phyloP scores from a whole-genome alignment of 139 green algal genomes.

The Chlamydomonas urium region DNA sequence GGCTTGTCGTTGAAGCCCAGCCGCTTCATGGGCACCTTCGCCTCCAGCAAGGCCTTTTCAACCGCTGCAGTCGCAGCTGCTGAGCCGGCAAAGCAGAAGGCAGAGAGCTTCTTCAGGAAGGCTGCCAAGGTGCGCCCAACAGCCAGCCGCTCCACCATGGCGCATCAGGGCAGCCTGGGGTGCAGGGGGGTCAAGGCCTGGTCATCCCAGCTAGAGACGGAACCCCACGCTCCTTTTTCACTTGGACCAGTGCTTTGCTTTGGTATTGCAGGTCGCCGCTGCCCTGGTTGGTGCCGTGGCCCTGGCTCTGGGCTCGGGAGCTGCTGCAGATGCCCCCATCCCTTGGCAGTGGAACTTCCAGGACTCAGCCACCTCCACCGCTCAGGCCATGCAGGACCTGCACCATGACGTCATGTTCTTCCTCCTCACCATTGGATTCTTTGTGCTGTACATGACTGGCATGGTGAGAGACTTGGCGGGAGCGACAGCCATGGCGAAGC shows the following conservation, averaged over 20 bases:
- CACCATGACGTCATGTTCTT: conserved; percentile 50
- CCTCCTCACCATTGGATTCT: conserved; percentile 24
- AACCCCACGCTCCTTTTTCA: too few species aligned
- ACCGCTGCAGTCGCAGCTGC: conserved; percentile 13
- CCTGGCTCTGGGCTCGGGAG: conserved; percentile 21
- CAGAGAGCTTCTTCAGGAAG: conserved; percentile 20
- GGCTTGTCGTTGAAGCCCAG: conserved; percentile 9
- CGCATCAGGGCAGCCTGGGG: too few species aligned
- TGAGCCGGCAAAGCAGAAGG: neutral
- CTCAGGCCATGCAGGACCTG: conserved; percentile 31
- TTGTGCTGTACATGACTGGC: conserved; percentile 43
- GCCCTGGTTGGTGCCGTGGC: conserved; percentile 24
- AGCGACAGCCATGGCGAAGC: too few species aligned
- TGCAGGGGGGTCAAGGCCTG: too few species aligned
- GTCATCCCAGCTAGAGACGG: too few species aligned
- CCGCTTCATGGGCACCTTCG: conserved; percentile 19
- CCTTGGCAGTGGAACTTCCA: conserved; percentile 33
- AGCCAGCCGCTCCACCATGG: too few species aligned
- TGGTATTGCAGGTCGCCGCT: conserved; percentile 33
- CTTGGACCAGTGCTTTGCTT: too few species aligned
- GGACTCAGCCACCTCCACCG: conserved; percentile 34
- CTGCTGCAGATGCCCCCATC: conserved; percentile 25
- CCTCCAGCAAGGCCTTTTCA: neutral
- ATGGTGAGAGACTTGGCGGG: too few species aligned
- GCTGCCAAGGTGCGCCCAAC: too few species aligned